phyloP scores from a whole-genome alignment of 208 protist genomes.

The Wallacemonas collosoma region DNA sequence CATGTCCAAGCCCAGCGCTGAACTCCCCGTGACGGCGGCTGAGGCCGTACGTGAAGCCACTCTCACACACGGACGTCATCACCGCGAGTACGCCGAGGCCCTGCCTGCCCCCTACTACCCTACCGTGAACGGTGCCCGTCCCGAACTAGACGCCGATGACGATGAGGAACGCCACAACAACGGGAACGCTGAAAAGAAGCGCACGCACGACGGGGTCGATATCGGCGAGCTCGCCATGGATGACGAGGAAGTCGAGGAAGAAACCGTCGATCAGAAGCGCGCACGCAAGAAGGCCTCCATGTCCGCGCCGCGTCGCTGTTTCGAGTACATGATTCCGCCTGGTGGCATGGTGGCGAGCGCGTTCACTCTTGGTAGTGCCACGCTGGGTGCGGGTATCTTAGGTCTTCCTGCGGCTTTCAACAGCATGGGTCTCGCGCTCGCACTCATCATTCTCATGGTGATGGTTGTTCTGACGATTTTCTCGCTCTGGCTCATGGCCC shows the following conservation, averaged over 20 bases:
- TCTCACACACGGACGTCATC: background rate
- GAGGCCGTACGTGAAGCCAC: conserved; percentile 1
- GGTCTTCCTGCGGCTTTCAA: conserved; percentile 61
- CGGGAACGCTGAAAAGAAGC: conserved; percentile 3
- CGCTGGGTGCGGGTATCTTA: conserved; percentile 70
- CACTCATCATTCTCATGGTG: conserved; percentile 46
- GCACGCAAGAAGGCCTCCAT: conserved; percentile 5
- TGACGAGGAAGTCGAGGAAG: conserved; percentile 8
- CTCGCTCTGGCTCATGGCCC: conserved; percentile 59
- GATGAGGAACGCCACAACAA: background rate
- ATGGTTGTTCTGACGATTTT: conserved; percentile 54
- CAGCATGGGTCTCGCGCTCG: conserved; percentile 49
- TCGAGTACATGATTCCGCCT: conserved; percentile 42
- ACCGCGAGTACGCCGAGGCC: conserved; percentile 1
- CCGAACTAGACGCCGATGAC: background rate
- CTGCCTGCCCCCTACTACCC: conserved; percentile 10
- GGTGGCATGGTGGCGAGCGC: conserved; percentile 55
- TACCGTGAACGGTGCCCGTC: no score
- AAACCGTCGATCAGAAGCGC: background rate
- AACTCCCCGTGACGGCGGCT: background rate
- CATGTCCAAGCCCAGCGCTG: background rate
- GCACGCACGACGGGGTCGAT: background rate
- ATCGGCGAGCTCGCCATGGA: conserved; percentile 8
- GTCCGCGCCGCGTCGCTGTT: conserved; percentile 9
- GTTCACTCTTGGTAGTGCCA: conserved; percentile 61